Conservation (phyloP, 441 rosid species). For the Viola pubescens region DNA sequence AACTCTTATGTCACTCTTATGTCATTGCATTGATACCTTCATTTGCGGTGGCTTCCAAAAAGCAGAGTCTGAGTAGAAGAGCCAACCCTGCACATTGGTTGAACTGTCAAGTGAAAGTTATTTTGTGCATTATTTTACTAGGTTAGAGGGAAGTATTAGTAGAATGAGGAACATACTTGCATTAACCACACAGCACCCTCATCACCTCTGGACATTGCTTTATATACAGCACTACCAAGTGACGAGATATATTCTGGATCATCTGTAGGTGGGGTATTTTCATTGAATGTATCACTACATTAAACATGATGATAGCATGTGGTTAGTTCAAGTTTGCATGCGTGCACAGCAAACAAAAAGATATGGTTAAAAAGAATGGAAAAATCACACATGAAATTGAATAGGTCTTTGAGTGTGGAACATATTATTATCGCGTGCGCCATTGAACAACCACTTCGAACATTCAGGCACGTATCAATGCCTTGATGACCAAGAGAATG, state of each 20-base stretch:
- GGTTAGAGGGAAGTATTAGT: not conserved
- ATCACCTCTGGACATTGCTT: constrained; percentile 91
- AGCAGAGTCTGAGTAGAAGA: constrained; percentile 67
- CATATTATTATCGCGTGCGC: no score
- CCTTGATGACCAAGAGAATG: no score
- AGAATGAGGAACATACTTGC: constrained; percentile 58
- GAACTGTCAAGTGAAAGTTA: constrained; percentile 13
- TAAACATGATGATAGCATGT: constrained; percentile 11
- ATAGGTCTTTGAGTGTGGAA: no score
- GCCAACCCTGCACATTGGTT: constrained; percentile 77
- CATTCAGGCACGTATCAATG: no score
- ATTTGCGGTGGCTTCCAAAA: constrained; percentile 96
- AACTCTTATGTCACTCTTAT: not conserved
- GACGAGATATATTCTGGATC: constrained; percentile 69
- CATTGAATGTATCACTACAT: constrained; percentile 93
- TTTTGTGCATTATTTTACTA: not conserved
- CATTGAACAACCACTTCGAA: no score
- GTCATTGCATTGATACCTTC: constrained; percentile 42
- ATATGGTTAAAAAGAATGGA: not conserved
- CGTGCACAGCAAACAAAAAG: not conserved
- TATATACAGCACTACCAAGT: constrained; percentile 85
- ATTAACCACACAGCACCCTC: constrained; percentile 93
- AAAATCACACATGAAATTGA: not conserved
- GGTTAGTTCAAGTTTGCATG: constrained; percentile 9
- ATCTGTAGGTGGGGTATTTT: constrained; percentile 84